Percentiles rank a stretch among this genome's conserved stretches.
Conservation (phyloP, 2,329 filamentous ascomycete species). For the Dactylellina sp. region DNA sequence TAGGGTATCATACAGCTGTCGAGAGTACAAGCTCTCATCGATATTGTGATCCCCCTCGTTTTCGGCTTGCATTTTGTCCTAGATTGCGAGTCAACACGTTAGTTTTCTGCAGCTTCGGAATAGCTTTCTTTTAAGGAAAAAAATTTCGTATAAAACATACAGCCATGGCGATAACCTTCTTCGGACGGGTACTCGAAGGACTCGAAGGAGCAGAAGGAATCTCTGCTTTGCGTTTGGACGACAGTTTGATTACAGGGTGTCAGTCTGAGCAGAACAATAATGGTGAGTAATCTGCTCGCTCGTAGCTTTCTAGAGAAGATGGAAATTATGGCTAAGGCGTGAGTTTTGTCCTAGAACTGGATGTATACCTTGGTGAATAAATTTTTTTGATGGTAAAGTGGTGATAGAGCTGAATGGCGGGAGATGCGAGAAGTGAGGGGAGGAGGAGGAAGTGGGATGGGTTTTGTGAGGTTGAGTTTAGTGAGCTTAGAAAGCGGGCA, state of each 20-base stretch:
- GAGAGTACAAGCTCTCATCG: constrained; percentile 79
- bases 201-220: constrained; percentile 52
- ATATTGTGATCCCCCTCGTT: constrained; percentile 64
- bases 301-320: constrained; percentile 14
- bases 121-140: constrained; percentile 2
- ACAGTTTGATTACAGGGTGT: constrained; percentile 39
- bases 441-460: constrained; percentile 39
- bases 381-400: background rate
- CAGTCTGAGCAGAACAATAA: background rate
- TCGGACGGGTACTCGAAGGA: constrained; percentile 52
- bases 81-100: constrained; percentile 56
- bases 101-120: constrained; percentile 39
- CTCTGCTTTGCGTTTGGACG: constrained; percentile 56
- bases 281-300: constrained; percentile 15
- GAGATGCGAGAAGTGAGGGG: constrained; percentile 16
- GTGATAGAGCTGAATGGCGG: constrained; percentile 11
- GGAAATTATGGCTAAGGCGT: background rate
- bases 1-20: constrained; percentile 75
- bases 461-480: constrained; percentile 37
- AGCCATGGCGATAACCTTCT: constrained; percentile 55
- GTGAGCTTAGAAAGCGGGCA: constrained; percentile 48
- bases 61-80: constrained; percentile 55
- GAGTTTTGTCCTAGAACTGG: background rate
- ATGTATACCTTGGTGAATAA: constrained; percentile 19
- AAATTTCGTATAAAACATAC: constrained; percentile 23